Conservation (phyloP, 1,284 basidiomycete genomes). For the Gomphus bonarii region DNA sequence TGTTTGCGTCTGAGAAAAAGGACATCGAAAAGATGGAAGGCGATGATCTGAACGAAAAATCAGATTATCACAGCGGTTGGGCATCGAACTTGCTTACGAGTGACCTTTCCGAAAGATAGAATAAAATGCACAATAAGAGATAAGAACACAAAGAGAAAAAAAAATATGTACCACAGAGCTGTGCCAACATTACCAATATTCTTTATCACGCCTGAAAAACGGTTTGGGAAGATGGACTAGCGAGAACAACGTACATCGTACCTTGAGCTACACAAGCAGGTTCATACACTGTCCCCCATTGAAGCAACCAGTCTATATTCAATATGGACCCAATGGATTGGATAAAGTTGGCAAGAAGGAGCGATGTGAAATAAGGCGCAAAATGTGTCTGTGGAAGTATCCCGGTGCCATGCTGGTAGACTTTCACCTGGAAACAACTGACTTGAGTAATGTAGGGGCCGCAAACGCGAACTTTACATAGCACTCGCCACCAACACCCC, state of each 20-base stretch:
- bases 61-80: neutral
- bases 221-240: neutral
- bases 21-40: slow-evolving; percentile 39
- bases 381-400: slow-evolving; percentile 32
- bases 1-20: slow-evolving; percentile 35
- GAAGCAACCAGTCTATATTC: slow-evolving; percentile 33
- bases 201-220: slow-evolving; percentile 33
- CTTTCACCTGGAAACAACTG: neutral
- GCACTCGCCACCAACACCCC: neutral
- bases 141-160: too few species aligned
- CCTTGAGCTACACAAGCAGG: slow-evolving; percentile 39
- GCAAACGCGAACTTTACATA: neutral
- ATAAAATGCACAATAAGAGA: too few species aligned
- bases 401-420: neutral
- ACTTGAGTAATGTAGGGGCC: neutral
- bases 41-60: slow-evolving; percentile 27
- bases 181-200: slow-evolving; percentile 42
- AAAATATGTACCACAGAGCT: slow-evolving; percentile 38
- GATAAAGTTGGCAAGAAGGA: slow-evolving; percentile 31
- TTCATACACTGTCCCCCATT: slow-evolving; percentile 28
- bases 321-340: slow-evolving; percentile 43
- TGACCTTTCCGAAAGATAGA: too few species aligned
- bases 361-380: slow-evolving; percentile 36
- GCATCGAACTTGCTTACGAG: slow-evolving; percentile 24
- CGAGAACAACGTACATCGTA: slow-evolving; percentile 14